Evolutionary conservation across 2,329 filamentous ascomycete genomes (phyloP).

Genomic region (Setomelanomma holmii): DNA sequence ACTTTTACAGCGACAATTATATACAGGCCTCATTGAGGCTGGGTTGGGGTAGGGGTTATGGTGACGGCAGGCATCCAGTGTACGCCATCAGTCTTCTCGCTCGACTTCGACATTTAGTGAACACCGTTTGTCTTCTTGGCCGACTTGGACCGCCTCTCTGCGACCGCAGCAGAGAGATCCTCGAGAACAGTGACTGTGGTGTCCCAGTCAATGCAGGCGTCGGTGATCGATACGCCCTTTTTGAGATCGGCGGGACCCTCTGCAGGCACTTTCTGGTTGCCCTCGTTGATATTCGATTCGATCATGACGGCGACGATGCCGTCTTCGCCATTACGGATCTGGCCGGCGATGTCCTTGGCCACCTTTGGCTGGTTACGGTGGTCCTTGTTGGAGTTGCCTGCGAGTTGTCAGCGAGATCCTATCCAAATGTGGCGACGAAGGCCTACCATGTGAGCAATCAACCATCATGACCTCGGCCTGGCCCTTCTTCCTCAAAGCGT

Average conservation of each 20-base stretch:
- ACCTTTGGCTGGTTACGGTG: slow-evolving; percentile 98
- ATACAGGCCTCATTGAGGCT: slow-evolving; percentile 8
- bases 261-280: slow-evolving; percentile 76
- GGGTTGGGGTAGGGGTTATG: no score
- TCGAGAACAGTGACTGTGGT: slow-evolving; percentile 81
- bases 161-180: slow-evolving; percentile 83
- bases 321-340: slow-evolving; percentile 85
- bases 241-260: slow-evolving; percentile 81
- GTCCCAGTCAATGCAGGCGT: slow-evolving; percentile 96
- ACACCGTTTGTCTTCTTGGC: slow-evolving; percentile 35
- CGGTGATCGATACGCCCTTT: slow-evolving; percentile 92
- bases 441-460: slow-evolving; percentile 91
- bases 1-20: slow-evolving; percentile 4
- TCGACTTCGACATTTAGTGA: slow-evolving; percentile 17
- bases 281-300: slow-evolving; percentile 95
- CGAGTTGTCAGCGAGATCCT: slow-evolving; percentile 26
- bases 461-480: slow-evolving; percentile 94
- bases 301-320: slow-evolving; percentile 98
- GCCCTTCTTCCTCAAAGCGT: slow-evolving; percentile 79
- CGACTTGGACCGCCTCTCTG: slow-evolving; percentile 68
- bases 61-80: no score
- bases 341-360: slow-evolving; percentile 79
- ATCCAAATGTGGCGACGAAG: background rate
- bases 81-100: no score
- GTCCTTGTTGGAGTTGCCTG: slow-evolving; percentile 96